Evolutionary conservation across 352 stramenopile genomes (phyloP), one percentile per base, ranked within the genome.

Genomic region (Pythium phragmiticola): DNA sequence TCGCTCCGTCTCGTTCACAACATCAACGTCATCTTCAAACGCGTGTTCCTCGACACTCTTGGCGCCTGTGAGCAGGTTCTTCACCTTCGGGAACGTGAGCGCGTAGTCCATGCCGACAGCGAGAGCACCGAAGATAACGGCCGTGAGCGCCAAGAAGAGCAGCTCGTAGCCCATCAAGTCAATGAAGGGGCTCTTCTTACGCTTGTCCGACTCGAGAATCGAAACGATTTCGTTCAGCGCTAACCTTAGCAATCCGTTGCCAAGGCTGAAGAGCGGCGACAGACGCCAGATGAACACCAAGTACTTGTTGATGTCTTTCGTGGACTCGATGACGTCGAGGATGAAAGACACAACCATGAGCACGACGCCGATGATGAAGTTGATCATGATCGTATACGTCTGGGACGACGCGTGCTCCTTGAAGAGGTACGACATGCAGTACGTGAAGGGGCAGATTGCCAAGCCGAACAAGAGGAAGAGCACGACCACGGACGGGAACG

Each of bases 201-300:
- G 49, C 13, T 77, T 74, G 21, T 81, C 68, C 17, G 61, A 66
- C 39, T 42, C 56, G 51, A 50, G 60, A 68, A 50, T 65, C 50
- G 59, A 70, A 3, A 43, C 23, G 17, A 64, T 54, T 8, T 65
- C 53, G 39, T 70, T 66, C 13, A 68, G 19, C 16, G 53, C 17
- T 26, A 68, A 16, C 21, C 47, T 74, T 5, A 87, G 51, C 11
- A 87, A 48, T 3, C 68, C 70, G 21, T 86, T 77, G 45, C 76
- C 76, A 2, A 86, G 60, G 39, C 49, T 66, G 49, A 83, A 87
- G 5, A 78, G 67, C 14, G 78, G 86, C 7, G 87, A 94, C 0
- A 94, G 67, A 0, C 82, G 71, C 74, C 75, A 96, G 34, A 95
- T 63, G 58, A 90, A 92, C 17, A 83, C 69, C 7, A 95, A 67